Percentiles rank a stretch among this genome's conserved stretches.
These are phyloP conservation scores for Entonaema liquescens DNA, from an alignment of 495 filamentous ascomycete genomes.

Conservation along the genomic window DNA sequence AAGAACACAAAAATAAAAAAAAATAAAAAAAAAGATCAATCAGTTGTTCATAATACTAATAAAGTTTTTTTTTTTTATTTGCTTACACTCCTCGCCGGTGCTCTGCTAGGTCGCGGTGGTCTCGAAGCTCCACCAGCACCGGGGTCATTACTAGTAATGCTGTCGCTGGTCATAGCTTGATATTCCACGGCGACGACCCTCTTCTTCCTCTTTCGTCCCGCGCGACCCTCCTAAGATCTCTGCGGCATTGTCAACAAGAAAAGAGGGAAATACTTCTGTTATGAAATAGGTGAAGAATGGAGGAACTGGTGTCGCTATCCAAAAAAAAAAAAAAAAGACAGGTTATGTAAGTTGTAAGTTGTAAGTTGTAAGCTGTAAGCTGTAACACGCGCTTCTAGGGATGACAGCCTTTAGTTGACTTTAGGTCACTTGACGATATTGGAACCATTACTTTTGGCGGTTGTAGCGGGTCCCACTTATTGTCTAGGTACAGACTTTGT, in stretches of 20 bases:
- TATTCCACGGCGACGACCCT: conserved; percentile 21
- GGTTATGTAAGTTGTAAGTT: too few species aligned
- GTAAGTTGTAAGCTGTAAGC: not conserved
- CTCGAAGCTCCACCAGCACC: conserved; percentile 36
- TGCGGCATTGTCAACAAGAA: conserved; percentile 26
- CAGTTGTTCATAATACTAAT: conserved; percentile 14
- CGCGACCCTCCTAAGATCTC: conserved; percentile 29
- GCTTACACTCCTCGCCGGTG: conserved; percentile 33
- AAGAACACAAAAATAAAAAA: not conserved
- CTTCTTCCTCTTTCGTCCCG: conserved; percentile 34
- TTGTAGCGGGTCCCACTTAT: not conserved
- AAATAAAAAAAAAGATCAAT: not conserved
- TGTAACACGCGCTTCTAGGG: conserved; percentile 2
- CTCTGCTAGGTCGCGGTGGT: conserved; percentile 27
- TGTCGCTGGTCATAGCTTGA: conserved; percentile 38
- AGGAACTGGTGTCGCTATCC: not conserved
- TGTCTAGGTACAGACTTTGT: conserved; percentile 1
- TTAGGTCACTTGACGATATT: conserved; percentile 1
- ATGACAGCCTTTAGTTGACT: conserved; percentile 4
- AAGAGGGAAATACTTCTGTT: not conserved
- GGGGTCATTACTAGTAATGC: conserved; percentile 13
- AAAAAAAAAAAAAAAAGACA: not conserved
- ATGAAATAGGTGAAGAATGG: not conserved
- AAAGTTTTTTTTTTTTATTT: conserved; percentile 6
- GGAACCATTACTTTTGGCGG: not conserved